Evolutionary conservation across 2,329 filamentous ascomycete species (phyloP), one percentile per base, ranked within the genome.

Genomic region (Madurella mycetomatis): DNA sequence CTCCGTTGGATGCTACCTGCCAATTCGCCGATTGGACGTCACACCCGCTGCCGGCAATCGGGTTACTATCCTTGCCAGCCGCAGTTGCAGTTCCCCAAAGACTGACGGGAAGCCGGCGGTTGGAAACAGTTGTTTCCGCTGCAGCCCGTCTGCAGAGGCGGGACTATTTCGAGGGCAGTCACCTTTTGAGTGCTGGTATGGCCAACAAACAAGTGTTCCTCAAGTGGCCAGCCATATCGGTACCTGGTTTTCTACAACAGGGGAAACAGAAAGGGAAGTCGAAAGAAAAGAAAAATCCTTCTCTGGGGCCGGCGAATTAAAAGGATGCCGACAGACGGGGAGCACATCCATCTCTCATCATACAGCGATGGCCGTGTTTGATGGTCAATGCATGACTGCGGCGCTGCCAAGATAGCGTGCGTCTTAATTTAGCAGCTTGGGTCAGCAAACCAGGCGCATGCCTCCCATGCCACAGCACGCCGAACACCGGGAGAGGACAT

Each of bases 81-180:
- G 57, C 51, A 39, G 48, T 52, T 42, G 49, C 53, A 49, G 51
- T 48, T n/a, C 42, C 49, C 41, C 47, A 31, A 25, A 13, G 16
- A 43, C 25, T 15, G 50, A 31, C 11, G 13, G n/a, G 42, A 18
- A 41, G 46, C 45, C 39, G 59, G 59, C 59, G 59, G 60, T 57
- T 62, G 59, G 60, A 59, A 62, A 3, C 18, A 49, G 44, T 46
- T 47, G 49, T 47, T 53, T 60, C 60, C 60, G 60, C 52, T 60
- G 60, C 59, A 58, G 41, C 51, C 51, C 16, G 47, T 46, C 55
- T 58, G 53, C 55, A 54, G 7, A 55, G 45, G 32, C 54, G 54
- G 56, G 47, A 54, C 56, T 62, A 62, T 62, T 60, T 57, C 51
- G 47, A 41, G 52, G 39, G 11, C 30, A 11, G n/a, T n/a, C n/a